Conservation (phyloP, 2,329 filamentous ascomycete species). For the Colletotrichum sp. region DNA sequence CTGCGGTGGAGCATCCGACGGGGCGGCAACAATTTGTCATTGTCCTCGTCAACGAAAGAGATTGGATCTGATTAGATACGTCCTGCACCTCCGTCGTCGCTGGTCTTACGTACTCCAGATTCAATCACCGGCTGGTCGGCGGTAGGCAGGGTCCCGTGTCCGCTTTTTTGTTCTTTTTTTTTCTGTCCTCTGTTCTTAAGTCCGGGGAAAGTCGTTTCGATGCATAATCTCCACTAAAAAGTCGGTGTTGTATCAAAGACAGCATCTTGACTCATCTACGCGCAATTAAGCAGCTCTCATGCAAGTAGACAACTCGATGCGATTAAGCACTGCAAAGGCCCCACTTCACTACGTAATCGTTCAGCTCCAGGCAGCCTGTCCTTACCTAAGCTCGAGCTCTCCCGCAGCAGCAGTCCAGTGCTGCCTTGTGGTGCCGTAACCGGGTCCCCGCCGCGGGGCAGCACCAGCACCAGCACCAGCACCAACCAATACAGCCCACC, state of each 20-base stretch:
- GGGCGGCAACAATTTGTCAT: constrained; percentile 10
- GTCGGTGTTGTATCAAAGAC: neutral
- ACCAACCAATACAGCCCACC: neutral
- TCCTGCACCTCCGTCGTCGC: neutral
- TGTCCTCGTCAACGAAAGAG: neutral
- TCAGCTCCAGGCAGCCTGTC: neutral
- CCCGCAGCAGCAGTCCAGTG: neutral
- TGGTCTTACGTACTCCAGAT: neutral
- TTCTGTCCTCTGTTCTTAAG: neutral
- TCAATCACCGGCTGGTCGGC: neutral
- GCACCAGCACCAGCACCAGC: neutral
- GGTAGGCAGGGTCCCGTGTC: neutral
- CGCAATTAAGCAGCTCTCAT: neutral
- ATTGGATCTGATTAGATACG: constrained; percentile 20
- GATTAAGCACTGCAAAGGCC: neutral
- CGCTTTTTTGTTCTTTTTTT: neutral
- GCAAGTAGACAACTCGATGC: neutral
- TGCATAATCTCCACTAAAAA: neutral
- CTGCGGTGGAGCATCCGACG: neutral
- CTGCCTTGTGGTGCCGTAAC: neutral
- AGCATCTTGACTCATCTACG: neutral
- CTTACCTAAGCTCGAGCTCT: neutral
- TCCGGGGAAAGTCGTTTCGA: neutral
- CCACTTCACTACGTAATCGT: constrained; percentile 6
- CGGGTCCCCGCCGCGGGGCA: neutral